Evolutionary conservation across 2,329 filamentous ascomycete species (phyloP).

Genomic region (Fonsecaea monophora): DNA sequence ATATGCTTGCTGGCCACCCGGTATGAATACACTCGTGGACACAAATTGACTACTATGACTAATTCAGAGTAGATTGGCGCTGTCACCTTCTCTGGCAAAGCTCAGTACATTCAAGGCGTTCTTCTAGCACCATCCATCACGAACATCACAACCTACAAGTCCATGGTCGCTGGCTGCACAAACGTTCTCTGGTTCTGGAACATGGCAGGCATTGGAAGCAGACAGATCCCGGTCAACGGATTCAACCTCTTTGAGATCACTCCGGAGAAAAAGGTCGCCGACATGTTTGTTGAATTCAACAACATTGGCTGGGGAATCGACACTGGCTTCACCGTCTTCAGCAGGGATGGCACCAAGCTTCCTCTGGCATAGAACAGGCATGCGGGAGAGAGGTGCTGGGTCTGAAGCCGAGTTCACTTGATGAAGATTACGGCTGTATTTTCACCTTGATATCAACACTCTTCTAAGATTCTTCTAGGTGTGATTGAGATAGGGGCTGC

Average conservation of each 20-base stretch:
- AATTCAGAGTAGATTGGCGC: conserved; percentile 18
- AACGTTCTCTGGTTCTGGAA: conserved; percentile 31
- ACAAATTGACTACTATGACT: neutral
- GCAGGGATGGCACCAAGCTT: conserved; percentile 24
- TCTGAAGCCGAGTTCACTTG: neutral
- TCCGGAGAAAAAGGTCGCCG: conserved; percentile 26
- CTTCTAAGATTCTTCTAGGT: neutral
- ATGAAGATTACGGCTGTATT: neutral
- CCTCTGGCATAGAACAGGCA: conserved; percentile 24
- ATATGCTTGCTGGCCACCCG: conserved; percentile 32
- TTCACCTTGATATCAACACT: neutral
- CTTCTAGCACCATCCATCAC: conserved; percentile 30
- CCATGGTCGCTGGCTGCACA: conserved; percentile 24
- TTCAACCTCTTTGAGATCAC: conserved; percentile 31
- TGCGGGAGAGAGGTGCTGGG: neutral
- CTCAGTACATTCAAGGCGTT: conserved; percentile 30
- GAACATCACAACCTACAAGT: conserved; percentile 26
- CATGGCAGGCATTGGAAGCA: conserved; percentile 33
- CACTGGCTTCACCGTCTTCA: conserved; percentile 28
- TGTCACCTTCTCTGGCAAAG: conserved; percentile 24
- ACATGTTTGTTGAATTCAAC: conserved; percentile 34
- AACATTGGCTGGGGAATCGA: conserved; percentile 34
- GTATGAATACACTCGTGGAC: conserved; percentile 18
- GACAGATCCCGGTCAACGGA: conserved; percentile 26
- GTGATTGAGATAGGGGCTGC: neutral